Percentiles rank a stretch among this genome's conserved stretches.
Conservation (phyloP, 164 flowering plant genomes). For the Paratinospora sagittata region DNA sequence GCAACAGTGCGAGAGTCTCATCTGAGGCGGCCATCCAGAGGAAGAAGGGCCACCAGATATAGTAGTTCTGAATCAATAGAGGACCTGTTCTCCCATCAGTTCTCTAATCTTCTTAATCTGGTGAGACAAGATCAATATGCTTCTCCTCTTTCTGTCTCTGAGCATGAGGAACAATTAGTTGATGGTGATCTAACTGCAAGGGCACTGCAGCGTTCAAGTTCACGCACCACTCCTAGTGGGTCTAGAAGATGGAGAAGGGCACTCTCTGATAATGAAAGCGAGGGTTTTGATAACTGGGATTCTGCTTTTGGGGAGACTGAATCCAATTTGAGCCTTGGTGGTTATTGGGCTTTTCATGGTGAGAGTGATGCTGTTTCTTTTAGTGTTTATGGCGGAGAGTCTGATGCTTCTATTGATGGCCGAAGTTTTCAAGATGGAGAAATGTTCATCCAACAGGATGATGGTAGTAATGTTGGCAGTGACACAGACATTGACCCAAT, state of each 20-base stretch:
- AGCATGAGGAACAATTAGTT: conserved; percentile 30
- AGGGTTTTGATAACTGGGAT: conserved; percentile 48
- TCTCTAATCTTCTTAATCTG: conserved; percentile 46
- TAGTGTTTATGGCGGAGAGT: conserved; percentile 61
- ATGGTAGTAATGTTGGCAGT: conserved; percentile 39
- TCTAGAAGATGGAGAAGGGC: conserved; percentile 65
- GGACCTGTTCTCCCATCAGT: conserved; percentile 55
- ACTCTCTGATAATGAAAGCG: conserved; percentile 74
- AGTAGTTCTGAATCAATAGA: conserved; percentile 65
- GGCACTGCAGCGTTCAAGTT: conserved; percentile 33
- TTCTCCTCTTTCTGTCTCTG: conserved; percentile 13
- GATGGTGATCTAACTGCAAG: conserved; percentile 31
- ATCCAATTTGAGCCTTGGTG: conserved; percentile 55
- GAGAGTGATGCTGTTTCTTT: conserved; percentile 63
- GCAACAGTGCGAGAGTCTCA: conserved; percentile 27
- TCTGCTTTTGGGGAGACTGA: conserved; percentile 72
- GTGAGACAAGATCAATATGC: conserved; percentile 44
- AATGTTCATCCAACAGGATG: conserved; percentile 36
- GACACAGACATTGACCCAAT: conserved; percentile 94
- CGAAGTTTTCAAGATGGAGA: conserved; percentile 45
- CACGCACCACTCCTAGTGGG: conserved; percentile 59
- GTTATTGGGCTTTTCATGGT: conserved; percentile 38
- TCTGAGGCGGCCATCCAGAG: conserved; percentile 29
- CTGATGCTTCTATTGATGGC: conserved; percentile 71
- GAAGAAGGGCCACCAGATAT: conserved; percentile 45